Base-by-base conservation (phyloP, 306 rosid genomes). In the Vigna trinervia region DNA sequence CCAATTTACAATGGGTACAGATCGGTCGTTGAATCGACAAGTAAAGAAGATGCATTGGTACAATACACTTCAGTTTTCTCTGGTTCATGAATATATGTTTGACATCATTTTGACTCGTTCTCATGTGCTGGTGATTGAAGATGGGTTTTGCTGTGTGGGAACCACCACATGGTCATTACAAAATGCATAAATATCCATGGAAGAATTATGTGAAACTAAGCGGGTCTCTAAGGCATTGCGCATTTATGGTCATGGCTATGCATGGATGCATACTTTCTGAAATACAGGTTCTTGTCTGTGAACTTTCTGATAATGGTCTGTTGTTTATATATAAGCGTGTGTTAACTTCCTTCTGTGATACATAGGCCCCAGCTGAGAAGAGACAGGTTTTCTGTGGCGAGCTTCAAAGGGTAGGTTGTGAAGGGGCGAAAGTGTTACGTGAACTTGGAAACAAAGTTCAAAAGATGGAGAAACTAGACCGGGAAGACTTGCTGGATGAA, bases 91-190 rank as follows among this genome's bases (percentile, higher is more conserved):
- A 30, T 46, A 32, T 50, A 46, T 66, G 5, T 53, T 65, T 38
- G 5, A 71, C 5, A 53, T 20, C 71, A 65, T 67, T 72, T 34
- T 52, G 45, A 70, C 80, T 77, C 53, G 23, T 83, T 83, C 38
- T 47, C 61, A 59, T 15, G 0, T 67, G 22, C 30, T 79, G 20
- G 69, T 79, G 69, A 67, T 60, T 88, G 78, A 70, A 95, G 98
- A 51, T 95, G 90, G 96, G 96, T 71, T 95, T 95, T 73, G 98
- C 98, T 71, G 90, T 90, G 56, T 95, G 98, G 97, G 97, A 95
- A 79, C 97, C 98, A 60, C 98, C 97, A 45, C 98, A 95, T 77
- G 97, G 98, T 66, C 93, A 79, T 34, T 95, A 88, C 80, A 92
- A 80, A 78, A 88, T 80, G 92, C 76, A 88, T 32, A 86, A 17